Base-by-base conservation (phyloP, 2,329 filamentous ascomycete genomes). In the Diaporthe aspalathi region DNA sequence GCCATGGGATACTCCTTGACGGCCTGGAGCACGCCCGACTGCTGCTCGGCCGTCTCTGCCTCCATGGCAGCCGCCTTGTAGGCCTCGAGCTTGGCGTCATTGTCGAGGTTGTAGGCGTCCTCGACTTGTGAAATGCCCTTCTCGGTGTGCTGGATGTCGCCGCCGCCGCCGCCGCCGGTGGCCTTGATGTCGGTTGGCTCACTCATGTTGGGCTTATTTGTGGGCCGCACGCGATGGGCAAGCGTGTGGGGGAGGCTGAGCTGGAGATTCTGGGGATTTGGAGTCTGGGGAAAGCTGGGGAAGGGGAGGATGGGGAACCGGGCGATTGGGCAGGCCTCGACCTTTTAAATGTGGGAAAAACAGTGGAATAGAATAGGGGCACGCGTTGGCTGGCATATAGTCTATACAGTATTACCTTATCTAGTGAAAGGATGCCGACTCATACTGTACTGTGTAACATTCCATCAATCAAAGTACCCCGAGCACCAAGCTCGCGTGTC, bases 61-160 rank as follows among this genome's bases (percentile, higher is more conserved):
- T 88, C 85, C 75, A 89, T 86, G 73, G 88, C 88, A 75, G 82
- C 86, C 7, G 81, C 79, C 81, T 85, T 87, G 83, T 83, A 84
- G 70, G 83, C 81, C 74, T 80, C 75, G 72, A 78, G 73, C 69
- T 76, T 72, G 17, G 79, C 79, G 68, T 86, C 83, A 72, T 83
- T 80, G 73, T 81, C 79, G 67, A 60, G 29, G 20, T 74, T 65
- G 68, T 68, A 69, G 66, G 45, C 4, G 45, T 65, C 60, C n/a
- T 65, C 60, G 43, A 65, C n/a, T 6, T 50, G 60, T 5, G n/a
- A 16, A 43, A 49, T 40, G 57, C 54, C 54, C 54, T 69, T 69
- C 43, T 69, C 67, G 29, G 47, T 12, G 24, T 35, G n/a, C 7
- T 53, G n/a, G 43, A 68, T 49, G 29, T 43, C 69, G 53, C 56